Evolutionary conservation across 2,329 filamentous ascomycete genomes (phyloP).

Genomic region (Didymella pinodella): DNA sequence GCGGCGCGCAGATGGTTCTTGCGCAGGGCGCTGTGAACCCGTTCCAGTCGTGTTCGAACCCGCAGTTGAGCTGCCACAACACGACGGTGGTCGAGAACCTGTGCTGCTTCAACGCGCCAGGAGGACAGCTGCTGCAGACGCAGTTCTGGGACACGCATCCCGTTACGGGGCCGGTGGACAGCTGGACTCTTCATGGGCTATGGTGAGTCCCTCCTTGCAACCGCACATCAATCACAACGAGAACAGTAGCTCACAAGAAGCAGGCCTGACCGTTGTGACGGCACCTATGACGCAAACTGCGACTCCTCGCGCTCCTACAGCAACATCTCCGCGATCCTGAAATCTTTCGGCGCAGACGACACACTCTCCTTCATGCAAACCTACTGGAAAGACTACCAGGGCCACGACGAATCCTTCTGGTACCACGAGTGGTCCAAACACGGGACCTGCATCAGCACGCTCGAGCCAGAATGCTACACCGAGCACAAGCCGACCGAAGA

Average conservation of each 20-base stretch:
- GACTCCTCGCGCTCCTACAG: conserved; percentile 68
- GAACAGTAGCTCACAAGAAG: not conserved
- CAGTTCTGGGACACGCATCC: conserved; percentile 80
- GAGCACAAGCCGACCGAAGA: conserved; percentile 67
- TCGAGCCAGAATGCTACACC: conserved; percentile 70
- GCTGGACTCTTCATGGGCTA: conserved; percentile 78
- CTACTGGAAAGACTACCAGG: conserved; percentile 75
- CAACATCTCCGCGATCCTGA: conserved; percentile 70
- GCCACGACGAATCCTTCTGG: conserved; percentile 71
- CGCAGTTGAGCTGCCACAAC: conserved; percentile 69
- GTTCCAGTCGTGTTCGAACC: conserved; percentile 45
- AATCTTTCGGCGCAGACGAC: conserved; percentile 61
- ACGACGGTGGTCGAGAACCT: conserved; percentile 67
- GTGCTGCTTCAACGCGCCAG: conserved; percentile 78
- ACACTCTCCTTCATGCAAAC: conserved; percentile 72
- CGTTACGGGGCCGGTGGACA: conserved; percentile 69
- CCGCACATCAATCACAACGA: too few species aligned
- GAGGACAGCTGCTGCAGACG: conserved; percentile 74
- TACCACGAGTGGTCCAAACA: conserved; percentile 76
- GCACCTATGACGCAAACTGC: conserved; percentile 72
- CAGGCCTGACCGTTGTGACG: conserved; percentile 67
- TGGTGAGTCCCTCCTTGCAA: conserved; percentile 55
- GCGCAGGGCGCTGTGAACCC: conserved; percentile 25
- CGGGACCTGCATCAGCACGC: conserved; percentile 76
- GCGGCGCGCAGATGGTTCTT: conserved; percentile 34